A percentile compares a stretch with the other conserved stretches of the same genome.
Evolutionary conservation across 306 rosid genomes (phyloP).

Genomic region (Alnus rubra): DNA sequence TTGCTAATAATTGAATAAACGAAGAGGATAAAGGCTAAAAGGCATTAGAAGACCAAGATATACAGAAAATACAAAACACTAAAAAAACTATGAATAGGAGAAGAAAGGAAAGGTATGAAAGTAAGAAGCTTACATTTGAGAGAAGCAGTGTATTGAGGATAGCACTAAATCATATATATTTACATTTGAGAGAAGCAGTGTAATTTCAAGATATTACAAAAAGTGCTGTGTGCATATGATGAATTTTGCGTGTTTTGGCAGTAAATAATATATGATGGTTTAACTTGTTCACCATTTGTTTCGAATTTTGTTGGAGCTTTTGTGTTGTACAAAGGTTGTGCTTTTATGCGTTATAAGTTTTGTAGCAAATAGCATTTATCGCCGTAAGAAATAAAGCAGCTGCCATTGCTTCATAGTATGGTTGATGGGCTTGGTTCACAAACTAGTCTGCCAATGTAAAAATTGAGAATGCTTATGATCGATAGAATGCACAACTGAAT

Average conservation of each 20-base stretch:
- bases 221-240: background rate
- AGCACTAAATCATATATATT: no score
- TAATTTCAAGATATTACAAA: no score
- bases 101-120: background rate
- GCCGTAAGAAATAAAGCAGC: no score
- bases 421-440: no score
- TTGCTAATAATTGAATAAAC: background rate
- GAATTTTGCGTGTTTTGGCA: background rate
- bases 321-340: background rate
- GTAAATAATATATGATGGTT: background rate
- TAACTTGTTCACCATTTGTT: background rate
- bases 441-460: no score
- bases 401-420: no score
- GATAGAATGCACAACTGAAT: no score
- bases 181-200: no score
- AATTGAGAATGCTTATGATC: no score
- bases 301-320: background rate
- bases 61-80: background rate
- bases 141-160: constrained; percentile 84
- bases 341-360: background rate
- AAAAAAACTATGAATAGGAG: background rate
- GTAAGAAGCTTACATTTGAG: constrained; percentile 57
- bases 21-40: background rate
- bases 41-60: background rate
- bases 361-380: background rate